Percentiles rank a stretch among this genome's conserved stretches.
Evolutionary conservation across 1,284 basidiomycete species (phyloP).

Genomic region (Singerocomus inundabilis): DNA sequence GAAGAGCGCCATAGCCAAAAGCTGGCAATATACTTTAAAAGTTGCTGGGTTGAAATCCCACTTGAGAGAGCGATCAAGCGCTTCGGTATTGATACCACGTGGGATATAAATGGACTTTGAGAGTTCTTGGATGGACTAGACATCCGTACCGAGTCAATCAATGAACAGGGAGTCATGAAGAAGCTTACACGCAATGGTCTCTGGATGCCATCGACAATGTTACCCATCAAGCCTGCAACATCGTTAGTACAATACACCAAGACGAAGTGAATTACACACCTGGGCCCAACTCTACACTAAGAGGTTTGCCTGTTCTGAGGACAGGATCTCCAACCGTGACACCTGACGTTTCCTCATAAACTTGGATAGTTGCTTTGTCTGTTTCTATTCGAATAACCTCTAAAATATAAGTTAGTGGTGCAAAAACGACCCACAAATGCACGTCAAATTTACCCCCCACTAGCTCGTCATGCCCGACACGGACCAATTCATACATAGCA

Average conservation of each 20-base stretch:
- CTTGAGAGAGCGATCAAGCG: constrained; percentile 83
- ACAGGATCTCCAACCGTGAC: constrained; percentile 99
- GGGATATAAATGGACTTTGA: constrained; percentile 99
- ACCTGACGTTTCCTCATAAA: constrained; percentile 99
- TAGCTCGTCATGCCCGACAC: constrained; percentile 96
- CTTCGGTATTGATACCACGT: constrained; percentile 96
- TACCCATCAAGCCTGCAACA: constrained; percentile 85
- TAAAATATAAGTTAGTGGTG: constrained; percentile 35
- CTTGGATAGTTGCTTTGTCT: constrained; percentile 98
- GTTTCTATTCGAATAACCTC: constrained; percentile 98
- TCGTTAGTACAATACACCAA: constrained; percentile 6
- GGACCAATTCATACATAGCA: constrained; percentile 96
- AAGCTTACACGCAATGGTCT: constrained; percentile 75
- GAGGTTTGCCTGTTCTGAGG: constrained; percentile 93
- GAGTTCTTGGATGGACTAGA: constrained; percentile 89
- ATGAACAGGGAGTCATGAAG: constrained; percentile 8
- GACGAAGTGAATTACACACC: constrained; percentile 47
- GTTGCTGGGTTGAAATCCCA: constrained; percentile 96
- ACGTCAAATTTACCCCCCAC: constrained; percentile 68
- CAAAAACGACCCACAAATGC: constrained; percentile 1
- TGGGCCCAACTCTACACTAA: constrained; percentile 96
- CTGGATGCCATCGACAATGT: constrained; percentile 98
- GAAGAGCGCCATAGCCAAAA: background rate
- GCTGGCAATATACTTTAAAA: constrained; percentile 57
- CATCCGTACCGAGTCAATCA: constrained; percentile 13